Conservation (phyloP, 2,329 filamentous ascomycete species). For the Fusarium abutilonis region DNA sequence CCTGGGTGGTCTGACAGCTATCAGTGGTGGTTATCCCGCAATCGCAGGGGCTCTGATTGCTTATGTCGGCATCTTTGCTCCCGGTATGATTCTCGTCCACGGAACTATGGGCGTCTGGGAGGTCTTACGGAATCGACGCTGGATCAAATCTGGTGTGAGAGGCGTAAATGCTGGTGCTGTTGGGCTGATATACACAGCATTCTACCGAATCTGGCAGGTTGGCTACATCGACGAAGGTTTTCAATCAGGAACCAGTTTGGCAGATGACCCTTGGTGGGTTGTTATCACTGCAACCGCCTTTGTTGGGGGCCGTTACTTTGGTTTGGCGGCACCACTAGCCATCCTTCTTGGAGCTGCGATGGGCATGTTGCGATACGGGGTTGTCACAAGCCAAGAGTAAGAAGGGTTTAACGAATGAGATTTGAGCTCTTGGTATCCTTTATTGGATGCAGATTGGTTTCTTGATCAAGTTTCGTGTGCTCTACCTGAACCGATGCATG, state of each 20-base stretch:
- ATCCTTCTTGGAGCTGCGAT: constrained; percentile 13
- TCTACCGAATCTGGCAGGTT: constrained; percentile 71
- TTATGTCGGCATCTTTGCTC: constrained; percentile 63
- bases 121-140: constrained; percentile 55
- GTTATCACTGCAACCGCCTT: constrained; percentile 61
- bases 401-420: accelerated
- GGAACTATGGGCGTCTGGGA: constrained; percentile 67
- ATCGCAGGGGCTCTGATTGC: constrained; percentile 61
- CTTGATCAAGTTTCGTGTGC: too few relatives aligned
- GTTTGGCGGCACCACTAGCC: not conserved
- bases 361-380: constrained; percentile 13
- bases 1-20: constrained; percentile 61
- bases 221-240: constrained; percentile 64
- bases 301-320: constrained; percentile 10
- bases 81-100: constrained; percentile 60
- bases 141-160: constrained; percentile 60
- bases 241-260: constrained; percentile 62
- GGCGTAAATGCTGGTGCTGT: constrained; percentile 70
- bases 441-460: too few relatives aligned
- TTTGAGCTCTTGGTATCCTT: too few relatives aligned
- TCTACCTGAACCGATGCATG: too few relatives aligned
- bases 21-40: constrained; percentile 50
- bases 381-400: not conserved
- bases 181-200: constrained; percentile 70
- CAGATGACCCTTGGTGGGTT: constrained; percentile 70